phyloP scores from a whole-genome alignment of 805 yeast genomes.

The Starmera caribaea region DNA sequence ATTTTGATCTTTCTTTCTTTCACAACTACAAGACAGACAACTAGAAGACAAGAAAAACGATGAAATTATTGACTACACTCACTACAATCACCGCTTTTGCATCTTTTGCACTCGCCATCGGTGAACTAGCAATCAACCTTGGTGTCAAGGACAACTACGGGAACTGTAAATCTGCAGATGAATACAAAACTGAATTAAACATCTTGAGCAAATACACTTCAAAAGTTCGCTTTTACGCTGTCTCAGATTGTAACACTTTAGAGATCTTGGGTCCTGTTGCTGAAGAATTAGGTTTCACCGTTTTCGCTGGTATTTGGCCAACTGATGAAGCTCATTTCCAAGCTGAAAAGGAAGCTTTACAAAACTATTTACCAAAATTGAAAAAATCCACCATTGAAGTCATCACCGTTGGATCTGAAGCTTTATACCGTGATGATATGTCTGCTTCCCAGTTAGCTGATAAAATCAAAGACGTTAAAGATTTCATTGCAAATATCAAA shows the following conservation, averaged over 20 bases:
- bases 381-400: constrained; percentile 62
- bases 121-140: constrained; percentile 70
- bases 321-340: constrained; percentile 69
- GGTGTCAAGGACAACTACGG: constrained; percentile 75
- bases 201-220: constrained; percentile 48
- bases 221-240: constrained; percentile 79
- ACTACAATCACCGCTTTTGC: constrained; percentile 39
- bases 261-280: constrained; percentile 81
- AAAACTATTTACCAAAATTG: constrained; percentile 59
- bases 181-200: constrained; percentile 61
- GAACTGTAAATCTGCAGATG: constrained; percentile 64
- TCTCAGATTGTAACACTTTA: constrained; percentile 89
- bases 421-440: constrained; percentile 83
- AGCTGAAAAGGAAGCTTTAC: constrained; percentile 67
- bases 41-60: neutral
- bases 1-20: too few relatives aligned
- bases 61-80: constrained; percentile 19
- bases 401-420: constrained; percentile 91
- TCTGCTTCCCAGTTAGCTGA: constrained; percentile 66
- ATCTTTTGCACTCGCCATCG: constrained; percentile 46
- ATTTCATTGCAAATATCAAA: constrained; percentile 45
- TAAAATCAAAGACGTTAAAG: constrained; percentile 54
- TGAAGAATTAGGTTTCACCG: constrained; percentile 62
- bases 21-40: neutral
- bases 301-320: constrained; percentile 91